Base-by-base conservation (phyloP, 768 basidiomycete species). In the Suillus hirtellus region DNA sequence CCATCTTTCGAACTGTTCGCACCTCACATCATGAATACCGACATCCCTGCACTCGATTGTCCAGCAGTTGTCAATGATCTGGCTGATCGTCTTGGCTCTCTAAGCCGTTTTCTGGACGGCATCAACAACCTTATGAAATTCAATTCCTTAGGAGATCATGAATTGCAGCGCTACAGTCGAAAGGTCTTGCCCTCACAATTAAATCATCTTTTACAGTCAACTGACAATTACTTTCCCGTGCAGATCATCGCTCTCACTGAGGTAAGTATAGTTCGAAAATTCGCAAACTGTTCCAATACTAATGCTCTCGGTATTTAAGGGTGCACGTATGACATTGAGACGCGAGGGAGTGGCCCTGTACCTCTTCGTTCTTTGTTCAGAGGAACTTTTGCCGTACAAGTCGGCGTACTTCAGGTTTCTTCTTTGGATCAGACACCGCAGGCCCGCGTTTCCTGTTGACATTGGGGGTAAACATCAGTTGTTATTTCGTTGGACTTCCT, bases 231-330 rank as follows among this genome's bases (percentile, higher is more conserved):
- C 54, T 2, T 55, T 40, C 27, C 9, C 12, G 10, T 35, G 55
- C 66, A 86, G 85, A 76, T 86, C 54, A 76, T 86, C 54, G 73
- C 77, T 19, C 66, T 86, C 62, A 74, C 80, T 53, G 84, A 86
- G 83, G 85, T 86, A 79, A 73, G 62, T 67, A 67, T 64, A 63
- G 52, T 37, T 38, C 44, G 44, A 9, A 34, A 38, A 19, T 19
- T 31, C 11, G 9, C 42, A 53, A 17, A 34, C 21, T 58, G 21
- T n/a, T 58, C 17, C 19, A 3, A 53, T 61, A 31, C 5, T 31
- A n/a, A 55, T 27, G 9, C 4, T 54, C 21, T 19, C 5, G 15
- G 43, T 52, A 43, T 11, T 37, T 17, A 64, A 86, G 85, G 74
- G 81, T 49, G 81, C 83, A 34, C 77, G 79, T 63, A 77, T 72